Conservation (phyloP, 148 eudicot genomes). For the Rhododendron molle region DNA sequence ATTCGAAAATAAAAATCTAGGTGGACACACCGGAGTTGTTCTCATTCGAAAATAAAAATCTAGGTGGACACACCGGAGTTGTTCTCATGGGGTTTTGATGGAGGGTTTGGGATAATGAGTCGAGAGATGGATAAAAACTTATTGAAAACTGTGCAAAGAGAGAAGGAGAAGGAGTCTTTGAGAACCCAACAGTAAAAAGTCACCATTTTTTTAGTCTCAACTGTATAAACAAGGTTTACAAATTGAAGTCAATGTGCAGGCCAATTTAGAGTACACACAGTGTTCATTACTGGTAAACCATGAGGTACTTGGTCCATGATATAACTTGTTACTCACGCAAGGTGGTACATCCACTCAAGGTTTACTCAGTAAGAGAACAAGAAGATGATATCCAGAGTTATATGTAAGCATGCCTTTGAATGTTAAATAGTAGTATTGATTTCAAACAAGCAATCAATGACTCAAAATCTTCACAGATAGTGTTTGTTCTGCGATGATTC, state of each 20-base stretch:
- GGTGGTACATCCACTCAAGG: background rate
- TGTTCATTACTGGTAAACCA: background rate
- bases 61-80: no score
- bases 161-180: no score
- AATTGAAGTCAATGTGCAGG: background rate
- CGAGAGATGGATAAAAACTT: no score
- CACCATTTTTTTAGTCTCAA: no score
- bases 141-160: no score
- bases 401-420: background rate
- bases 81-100: background rate
- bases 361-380: background rate
- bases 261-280: background rate
- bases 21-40: background rate
- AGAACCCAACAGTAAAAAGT: no score
- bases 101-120: no score
- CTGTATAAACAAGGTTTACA: background rate
- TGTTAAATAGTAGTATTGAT: background rate
- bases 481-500: background rate
- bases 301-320: background rate
- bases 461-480: background rate
- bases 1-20: no score
- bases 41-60: background rate
- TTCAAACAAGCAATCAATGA: background rate
- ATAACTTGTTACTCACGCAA: background rate
- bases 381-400: background rate